These are phyloP conservation scores for Dictyostelium capitatum DNA, from an alignment of 78 protist species.

Conservation along the genomic window DNA sequence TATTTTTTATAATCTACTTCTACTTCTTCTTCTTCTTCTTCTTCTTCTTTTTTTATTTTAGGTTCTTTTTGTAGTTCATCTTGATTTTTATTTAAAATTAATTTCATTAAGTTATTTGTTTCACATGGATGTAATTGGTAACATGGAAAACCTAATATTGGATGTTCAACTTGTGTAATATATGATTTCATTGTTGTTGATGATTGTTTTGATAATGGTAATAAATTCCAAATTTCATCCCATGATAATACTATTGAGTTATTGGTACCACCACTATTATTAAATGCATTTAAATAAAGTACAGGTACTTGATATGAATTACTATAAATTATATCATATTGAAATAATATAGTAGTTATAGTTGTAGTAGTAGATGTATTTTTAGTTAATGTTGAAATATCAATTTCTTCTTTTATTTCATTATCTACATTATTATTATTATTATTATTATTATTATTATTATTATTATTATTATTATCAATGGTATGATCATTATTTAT, in stretches of 20 bases:
- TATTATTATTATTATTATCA: neutral
- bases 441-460: neutral
- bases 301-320: constrained; percentile 57
- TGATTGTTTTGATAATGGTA: constrained; percentile 19
- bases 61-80: neutral
- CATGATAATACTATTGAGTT: neutral
- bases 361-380: neutral
- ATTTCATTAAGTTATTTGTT: constrained; percentile 62
- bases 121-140: constrained; percentile 82
- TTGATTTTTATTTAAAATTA: constrained; percentile 8
- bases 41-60: neutral
- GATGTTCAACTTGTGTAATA: constrained; percentile 71
- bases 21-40: neutral
- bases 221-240: constrained; percentile 24
- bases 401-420: neutral
- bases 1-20: neutral
- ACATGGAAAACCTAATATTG: constrained; percentile 57
- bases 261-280: no score
- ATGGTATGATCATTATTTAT: neutral
- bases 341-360: neutral
- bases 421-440: neutral
- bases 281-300: constrained; percentile 40
- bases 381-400: neutral
- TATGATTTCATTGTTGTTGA: constrained; percentile 26
- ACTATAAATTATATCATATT: constrained; percentile 56